Evolutionary conservation across 2,329 filamentous ascomycete genomes (phyloP), one percentile per base, ranked within the genome.

Genomic region (Macrophomina pseudophaseolina): DNA sequence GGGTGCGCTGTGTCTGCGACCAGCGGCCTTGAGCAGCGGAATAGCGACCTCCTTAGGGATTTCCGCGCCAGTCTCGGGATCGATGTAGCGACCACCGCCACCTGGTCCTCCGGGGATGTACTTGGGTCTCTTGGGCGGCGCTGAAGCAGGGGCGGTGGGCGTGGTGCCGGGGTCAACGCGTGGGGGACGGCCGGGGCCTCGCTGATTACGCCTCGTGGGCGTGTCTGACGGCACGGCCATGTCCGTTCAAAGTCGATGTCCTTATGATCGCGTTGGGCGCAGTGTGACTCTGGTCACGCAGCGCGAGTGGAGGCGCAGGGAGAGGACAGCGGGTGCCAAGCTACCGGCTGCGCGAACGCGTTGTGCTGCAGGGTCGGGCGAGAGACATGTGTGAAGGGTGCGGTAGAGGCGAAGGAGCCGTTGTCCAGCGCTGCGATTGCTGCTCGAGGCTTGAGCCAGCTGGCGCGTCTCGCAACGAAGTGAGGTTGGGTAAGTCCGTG

Each of bases 81-180:
- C 92, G 42, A 95, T 83, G 77, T 93, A 97, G 75, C 93, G 85
- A 23, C 93, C 93, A 67, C 93, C 93, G 53, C 93, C 93, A 46
- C 92, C 93, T 67, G 92, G 90, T 3, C 93, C 93, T 56, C 93
- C 93, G 40, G 94, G 92, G 56, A 96, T 87, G 80, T 97, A 97
- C 79, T 79, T 82, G 68, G 79, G 78, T 73, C 77, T 78, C 77
- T 84, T 84, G 68, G 69, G 73, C 33, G 79, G 78, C 63, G 80
- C 80, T 18, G 78, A 79, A 67, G 80, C 78, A 53, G 78, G 74
- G 42, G 76, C 68, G 46, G 53, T 33, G 68, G 72, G 66, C 60
- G 64, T 66, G 35, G 58, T 35, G 40, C 35, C 32, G 16, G 56
- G 65, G 35, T 62, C 58, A 30, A 51, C 48, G 65, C 58, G 56